Evolutionary conservation across 352 stramenopile species (phyloP).

Genomic region (Thalassiosira exigua): DNA sequence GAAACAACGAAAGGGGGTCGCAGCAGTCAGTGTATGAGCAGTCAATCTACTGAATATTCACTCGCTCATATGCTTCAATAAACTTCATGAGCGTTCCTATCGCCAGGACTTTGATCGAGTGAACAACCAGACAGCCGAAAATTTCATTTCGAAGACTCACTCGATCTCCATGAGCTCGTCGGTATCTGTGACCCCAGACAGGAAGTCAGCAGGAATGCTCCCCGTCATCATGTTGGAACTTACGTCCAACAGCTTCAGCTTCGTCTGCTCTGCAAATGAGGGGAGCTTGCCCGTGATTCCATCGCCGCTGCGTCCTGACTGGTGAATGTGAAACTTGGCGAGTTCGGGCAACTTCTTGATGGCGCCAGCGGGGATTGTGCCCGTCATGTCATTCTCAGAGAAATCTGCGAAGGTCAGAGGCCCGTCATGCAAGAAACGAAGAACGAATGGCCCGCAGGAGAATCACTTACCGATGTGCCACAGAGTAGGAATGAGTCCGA

Average conservation of each 20-base stretch:
- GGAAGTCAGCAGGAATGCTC: constrained; percentile 73
- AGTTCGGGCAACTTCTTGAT: constrained; percentile 58
- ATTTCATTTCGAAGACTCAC: too few species aligned
- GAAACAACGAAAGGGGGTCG: neutral
- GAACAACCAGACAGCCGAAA: too few species aligned
- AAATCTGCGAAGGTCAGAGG: constrained; percentile 36
- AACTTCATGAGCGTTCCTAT: too few species aligned
- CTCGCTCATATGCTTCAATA: neutral
- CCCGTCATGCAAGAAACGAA: too few species aligned
- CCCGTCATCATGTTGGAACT: constrained; percentile 78
- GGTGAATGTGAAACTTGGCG: constrained; percentile 65
- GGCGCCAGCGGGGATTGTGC: constrained; percentile 43
- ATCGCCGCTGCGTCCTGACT: constrained; percentile 37
- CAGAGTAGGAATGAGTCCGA: constrained; percentile 63
- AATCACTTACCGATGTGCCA: constrained; percentile 58
- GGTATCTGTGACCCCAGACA: constrained; percentile 68
- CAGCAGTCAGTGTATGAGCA: neutral
- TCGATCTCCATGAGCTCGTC: constrained; percentile 62
- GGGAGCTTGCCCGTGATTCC: constrained; percentile 77
- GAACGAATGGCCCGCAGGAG: too few species aligned
- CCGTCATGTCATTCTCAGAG: constrained; percentile 68
- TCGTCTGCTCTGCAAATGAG: constrained; percentile 66
- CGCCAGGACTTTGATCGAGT: too few species aligned
- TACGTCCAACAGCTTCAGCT: constrained; percentile 78
- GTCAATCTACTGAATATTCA: neutral